Conservation (phyloP, 306 rosid genomes). For the Arachis hypogaea region DNA sequence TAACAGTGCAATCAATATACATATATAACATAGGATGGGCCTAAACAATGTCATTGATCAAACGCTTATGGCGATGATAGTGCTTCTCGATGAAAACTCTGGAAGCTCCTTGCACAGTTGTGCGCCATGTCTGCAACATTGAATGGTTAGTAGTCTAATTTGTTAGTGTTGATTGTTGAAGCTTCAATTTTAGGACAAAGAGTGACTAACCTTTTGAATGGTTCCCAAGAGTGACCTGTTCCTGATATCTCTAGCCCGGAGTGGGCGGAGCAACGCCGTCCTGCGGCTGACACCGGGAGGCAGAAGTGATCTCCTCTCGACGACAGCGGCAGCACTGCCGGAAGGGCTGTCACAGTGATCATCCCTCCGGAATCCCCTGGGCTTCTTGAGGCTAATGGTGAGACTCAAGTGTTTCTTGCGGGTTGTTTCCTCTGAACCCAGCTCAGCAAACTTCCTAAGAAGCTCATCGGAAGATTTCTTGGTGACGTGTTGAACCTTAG, state of each 20-base stretch:
- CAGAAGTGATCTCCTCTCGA: constrained; percentile 72
- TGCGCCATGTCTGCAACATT: constrained; percentile 76
- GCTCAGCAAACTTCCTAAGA: constrained; percentile 70
- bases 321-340: constrained; percentile 34
- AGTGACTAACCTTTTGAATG: constrained; percentile 63
- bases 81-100: constrained; percentile 84
- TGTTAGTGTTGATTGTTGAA: not conserved
- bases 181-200: constrained; percentile 18
- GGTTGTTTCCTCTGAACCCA: constrained; percentile 18
- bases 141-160: not conserved
- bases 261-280: constrained; percentile 56
- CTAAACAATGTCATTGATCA: constrained; percentile 74
- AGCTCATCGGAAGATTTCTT: constrained; percentile 88
- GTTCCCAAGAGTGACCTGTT: constrained; percentile 68
- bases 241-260: constrained; percentile 58
- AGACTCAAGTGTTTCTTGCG: constrained; percentile 38
- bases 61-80: constrained; percentile 77
- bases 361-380: constrained; percentile 29
- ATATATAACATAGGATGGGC: constrained; percentile 9
- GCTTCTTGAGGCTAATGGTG: constrained; percentile 45
- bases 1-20: constrained; percentile 3
- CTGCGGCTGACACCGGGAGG: constrained; percentile 45
- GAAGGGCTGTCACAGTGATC: constrained; percentile 47
- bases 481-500: constrained; percentile 66
- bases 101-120: constrained; percentile 82